Evolutionary conservation across 2,329 filamentous ascomycete genomes (phyloP).

Genomic region (Cercospora nicotianae): DNA sequence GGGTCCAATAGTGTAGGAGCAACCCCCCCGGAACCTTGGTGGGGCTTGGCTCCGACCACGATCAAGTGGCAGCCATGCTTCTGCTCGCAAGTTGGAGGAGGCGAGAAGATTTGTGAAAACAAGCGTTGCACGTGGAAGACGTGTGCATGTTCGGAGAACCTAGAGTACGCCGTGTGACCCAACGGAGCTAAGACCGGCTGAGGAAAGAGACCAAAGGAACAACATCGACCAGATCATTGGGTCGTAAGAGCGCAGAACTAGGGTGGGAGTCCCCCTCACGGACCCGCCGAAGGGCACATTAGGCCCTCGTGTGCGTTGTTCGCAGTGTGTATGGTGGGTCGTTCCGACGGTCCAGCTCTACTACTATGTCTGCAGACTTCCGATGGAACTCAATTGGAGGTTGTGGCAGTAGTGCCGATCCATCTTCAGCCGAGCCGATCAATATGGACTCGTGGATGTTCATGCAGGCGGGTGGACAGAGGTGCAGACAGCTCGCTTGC

Average conservation of each 20-base stretch:
- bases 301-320: neutral
- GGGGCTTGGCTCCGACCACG: neutral
- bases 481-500: neutral
- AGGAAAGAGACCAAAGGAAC: neutral
- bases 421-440: neutral
- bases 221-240: neutral
- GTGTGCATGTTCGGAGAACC: neutral
- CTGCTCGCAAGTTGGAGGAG: neutral
- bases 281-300: neutral
- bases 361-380: neutral
- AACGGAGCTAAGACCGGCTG: neutral
- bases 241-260: neutral
- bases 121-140: neutral
- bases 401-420: neutral
- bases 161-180: neutral
- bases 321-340: neutral
- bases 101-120: neutral
- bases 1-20: neutral
- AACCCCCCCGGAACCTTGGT: neutral
- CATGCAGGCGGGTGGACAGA: neutral
- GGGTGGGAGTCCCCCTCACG: neutral
- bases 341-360: neutral
- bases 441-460: neutral
- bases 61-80: neutral
- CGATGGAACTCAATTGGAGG: neutral